These are phyloP conservation scores for Sporisorium iseilematis-ciliati DNA, from an alignment of 1,284 basidiomycete genomes.

Conservation along the genomic window DNA sequence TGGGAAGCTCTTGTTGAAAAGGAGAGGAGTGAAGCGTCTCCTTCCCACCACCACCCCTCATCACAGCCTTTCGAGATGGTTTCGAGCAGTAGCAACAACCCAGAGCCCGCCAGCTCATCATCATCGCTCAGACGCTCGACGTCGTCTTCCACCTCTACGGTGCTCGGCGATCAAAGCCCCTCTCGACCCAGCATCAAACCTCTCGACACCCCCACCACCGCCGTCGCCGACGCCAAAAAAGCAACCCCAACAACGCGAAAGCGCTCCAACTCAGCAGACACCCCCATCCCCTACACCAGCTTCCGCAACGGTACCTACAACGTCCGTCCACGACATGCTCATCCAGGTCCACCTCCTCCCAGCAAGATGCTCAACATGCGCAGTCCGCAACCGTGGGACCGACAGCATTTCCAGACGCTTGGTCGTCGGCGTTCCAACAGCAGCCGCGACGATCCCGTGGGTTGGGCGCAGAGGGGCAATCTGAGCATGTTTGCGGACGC, in stretches of 20 bases:
- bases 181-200: conserved; percentile 15
- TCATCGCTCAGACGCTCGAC: conserved; percentile 10
- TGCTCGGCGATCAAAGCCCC: conserved; percentile 9
- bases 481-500: conserved; percentile 31
- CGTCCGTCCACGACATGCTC: conserved; percentile 34
- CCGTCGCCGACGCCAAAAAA: not conserved
- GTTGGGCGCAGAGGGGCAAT: conserved; percentile 18
- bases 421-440: conserved; percentile 35
- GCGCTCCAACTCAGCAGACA: conserved; percentile 39
- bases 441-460: conserved; percentile 23
- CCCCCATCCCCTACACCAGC: conserved; percentile 9
- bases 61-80: conserved; percentile 11
- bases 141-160: conserved; percentile 13
- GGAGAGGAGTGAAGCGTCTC: conserved; percentile 6
- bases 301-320: conserved; percentile 29
- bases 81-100: not conserved
- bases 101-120: conserved; percentile 8
- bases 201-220: not conserved
- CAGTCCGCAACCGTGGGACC: conserved; percentile 20
- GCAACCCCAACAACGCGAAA: conserved; percentile 8
- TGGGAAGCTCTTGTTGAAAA: conserved; percentile 37
- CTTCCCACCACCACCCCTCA: not conserved
- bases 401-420: conserved; percentile 2
- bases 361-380: conserved; percentile 17
- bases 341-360: conserved; percentile 33